These are phyloP conservation scores for Conringia planisiliqua DNA, from an alignment of 345 rosid genomes.

Conservation along the genomic window DNA sequence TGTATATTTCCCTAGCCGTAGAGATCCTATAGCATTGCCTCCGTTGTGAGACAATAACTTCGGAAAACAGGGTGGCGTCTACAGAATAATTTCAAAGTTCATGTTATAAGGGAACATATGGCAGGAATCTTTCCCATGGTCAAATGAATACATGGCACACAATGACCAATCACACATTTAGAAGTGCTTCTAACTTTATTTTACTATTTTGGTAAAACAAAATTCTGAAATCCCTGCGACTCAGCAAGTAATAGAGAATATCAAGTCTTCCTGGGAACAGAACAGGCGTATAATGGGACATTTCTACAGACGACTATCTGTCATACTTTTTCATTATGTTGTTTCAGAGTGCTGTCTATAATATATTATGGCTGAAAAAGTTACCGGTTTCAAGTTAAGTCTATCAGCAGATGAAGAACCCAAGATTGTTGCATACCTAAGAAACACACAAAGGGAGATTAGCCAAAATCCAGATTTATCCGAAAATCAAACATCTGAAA, in stretches of 20 bases:
- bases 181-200: not conserved
- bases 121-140: not conserved
- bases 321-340: not conserved
- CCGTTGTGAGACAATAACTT: constrained; percentile 46
- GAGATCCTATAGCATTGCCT: constrained; percentile 45
- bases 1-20: constrained; percentile 77
- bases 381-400: constrained; percentile 63
- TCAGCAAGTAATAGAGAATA: not conserved
- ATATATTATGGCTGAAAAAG: not conserved
- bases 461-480: constrained; percentile 1
- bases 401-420: constrained; percentile 59
- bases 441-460: constrained; percentile 14
- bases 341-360: not conserved
- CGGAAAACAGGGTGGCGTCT: constrained; percentile 79
- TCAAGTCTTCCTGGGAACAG: not conserved
- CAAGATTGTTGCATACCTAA: constrained; percentile 82
- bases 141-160: not conserved
- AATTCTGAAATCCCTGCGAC: not conserved
- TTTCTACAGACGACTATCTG: not conserved
- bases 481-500: constrained; percentile 10
- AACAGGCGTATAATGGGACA: constrained; percentile 3
- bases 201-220: not conserved
- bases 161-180: not conserved
- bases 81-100: constrained; percentile 26
- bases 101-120: constrained; percentile 3